These are phyloP conservation scores for Dipteronia sinensis DNA, from an alignment of 345 rosid genomes.

Conservation along the genomic window DNA sequence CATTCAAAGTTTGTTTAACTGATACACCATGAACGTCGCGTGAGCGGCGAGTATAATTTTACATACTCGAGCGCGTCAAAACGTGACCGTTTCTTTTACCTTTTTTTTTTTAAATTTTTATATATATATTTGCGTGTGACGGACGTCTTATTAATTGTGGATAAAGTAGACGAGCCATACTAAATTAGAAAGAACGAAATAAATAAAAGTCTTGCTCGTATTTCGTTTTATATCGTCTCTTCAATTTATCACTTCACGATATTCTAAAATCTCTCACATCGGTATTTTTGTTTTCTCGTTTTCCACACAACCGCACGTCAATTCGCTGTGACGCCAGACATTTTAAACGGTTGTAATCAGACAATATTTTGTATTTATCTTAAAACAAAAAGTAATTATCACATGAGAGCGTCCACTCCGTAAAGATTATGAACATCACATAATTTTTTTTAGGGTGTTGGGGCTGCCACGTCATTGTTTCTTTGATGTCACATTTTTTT, in stretches of 20 bases:
- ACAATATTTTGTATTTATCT: constrained; percentile 25
- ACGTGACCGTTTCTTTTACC: not conserved
- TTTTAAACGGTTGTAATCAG: constrained; percentile 41
- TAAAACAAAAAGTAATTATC: not conserved
- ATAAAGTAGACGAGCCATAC: constrained; percentile 19
- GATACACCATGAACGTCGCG: not conserved
- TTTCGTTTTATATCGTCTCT: not conserved
- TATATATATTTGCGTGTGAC: constrained; percentile 12
- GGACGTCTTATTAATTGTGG: constrained; percentile 30
- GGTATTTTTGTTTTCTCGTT: constrained; percentile 13
- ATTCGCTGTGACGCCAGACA: constrained; percentile 46
- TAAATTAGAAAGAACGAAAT: not conserved
- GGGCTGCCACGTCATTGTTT: not conserved
- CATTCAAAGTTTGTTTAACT: not conserved
- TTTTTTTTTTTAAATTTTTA: not conserved
- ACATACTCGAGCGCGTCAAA: constrained; percentile 7
- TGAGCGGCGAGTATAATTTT: not conserved
- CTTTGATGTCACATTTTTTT: not conserved
- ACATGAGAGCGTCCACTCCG: constrained; percentile 8
- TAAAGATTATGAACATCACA: constrained; percentile 3
- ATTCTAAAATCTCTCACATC: not conserved
- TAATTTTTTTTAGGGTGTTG: too few relatives aligned
- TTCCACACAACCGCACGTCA: constrained; percentile 28
- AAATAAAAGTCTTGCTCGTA: not conserved
- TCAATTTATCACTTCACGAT: constrained; percentile 9